Conservation (phyloP, 1,284 basidiomycete species). For the Boletus semigastroideus region DNA sequence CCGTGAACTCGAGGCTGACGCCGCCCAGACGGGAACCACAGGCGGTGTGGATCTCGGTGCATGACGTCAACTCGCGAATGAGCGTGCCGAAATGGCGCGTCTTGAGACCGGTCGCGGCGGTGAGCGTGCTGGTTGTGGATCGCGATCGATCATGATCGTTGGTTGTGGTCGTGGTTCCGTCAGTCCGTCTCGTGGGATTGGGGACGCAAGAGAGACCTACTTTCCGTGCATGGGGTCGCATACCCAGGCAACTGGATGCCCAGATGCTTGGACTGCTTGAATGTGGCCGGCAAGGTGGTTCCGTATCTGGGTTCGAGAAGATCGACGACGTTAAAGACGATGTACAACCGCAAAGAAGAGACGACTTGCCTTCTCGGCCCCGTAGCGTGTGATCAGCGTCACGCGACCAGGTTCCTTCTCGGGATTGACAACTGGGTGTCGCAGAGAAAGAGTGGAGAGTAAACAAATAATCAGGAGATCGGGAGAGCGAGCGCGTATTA, state of each 20-base stretch:
- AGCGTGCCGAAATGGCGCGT: constrained; percentile 92
- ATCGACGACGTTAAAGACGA: background rate
- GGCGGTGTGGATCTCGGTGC: constrained; percentile 77
- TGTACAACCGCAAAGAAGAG: background rate
- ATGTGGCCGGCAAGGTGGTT: constrained; percentile 81
- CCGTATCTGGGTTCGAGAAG: constrained; percentile 55
- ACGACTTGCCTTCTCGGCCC: constrained; percentile 71
- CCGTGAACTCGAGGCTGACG: constrained; percentile 96
- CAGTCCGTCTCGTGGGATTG: background rate
- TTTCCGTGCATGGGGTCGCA: constrained; percentile 99
- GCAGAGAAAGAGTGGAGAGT: background rate
- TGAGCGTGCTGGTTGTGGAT: constrained; percentile 62
- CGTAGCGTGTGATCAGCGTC: constrained; percentile 92
- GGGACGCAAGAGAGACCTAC: constrained; percentile 44
- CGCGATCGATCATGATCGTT: no score
- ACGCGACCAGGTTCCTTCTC: constrained; percentile 80
- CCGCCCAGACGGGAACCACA: constrained; percentile 81
- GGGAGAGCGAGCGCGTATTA: background rate
- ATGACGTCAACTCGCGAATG: constrained; percentile 83
- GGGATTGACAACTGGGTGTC: constrained; percentile 77
- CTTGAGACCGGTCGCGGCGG: constrained; percentile 76
- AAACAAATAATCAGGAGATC: background rate
- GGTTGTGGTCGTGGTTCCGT: no score
- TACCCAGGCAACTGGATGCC: constrained; percentile 89
- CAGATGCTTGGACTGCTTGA: constrained; percentile 74